Base-by-base conservation (phyloP, 1,139 yeast species). In the Lizanozyma gosingica region DNA sequence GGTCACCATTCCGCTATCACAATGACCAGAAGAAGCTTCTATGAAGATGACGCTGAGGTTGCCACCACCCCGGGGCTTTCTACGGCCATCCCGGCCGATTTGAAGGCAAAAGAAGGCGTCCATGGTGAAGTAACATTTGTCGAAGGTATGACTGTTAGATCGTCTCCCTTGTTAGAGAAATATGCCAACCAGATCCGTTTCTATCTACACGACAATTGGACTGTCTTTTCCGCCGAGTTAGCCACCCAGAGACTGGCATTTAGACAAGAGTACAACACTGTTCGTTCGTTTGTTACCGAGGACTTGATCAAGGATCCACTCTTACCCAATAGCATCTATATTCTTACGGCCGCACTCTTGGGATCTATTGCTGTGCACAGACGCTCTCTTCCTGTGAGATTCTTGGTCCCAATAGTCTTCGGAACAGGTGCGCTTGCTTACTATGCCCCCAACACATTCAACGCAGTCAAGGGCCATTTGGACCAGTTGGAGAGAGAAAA, bases 351-450 rank as follows among this genome's bases (percentile, higher is more conserved):
- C 3, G 59, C 80, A 2, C 67, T 80, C 45, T 54, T 77, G 1
- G 82, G 83, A 9, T 75, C 83, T 3, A 73, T 80, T 44, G 47
- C 76, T 35, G 76, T 66, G 15, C 66, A 69, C 46, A 69, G 63
- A 45, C 64, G 73, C 47, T 52, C 69, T 2, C 56, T 77, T 4
- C 76, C 76, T 1, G 36, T 73, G 11, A 65, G 85, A 47, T 73
- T 77, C 46, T 36, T 69, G 2, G 57, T 76, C 2, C 84, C 85
- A 2, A 43, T 72, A 14, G 41, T 63, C 0, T 66, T 76, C 49
- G 83, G 80, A 14, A 55, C 67, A 14, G 68, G 57, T 14, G 62
- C 77, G 6, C 53, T 59, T 35, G 52, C 57, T 15, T 61, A 60
- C 45, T 63, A 53, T 46, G 65, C 65, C 71, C 76, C 76, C 11